Evolutionary conservation across 2,329 filamentous ascomycete species (phyloP).

Genomic region (Colletotrichum tamarilloi): DNA sequence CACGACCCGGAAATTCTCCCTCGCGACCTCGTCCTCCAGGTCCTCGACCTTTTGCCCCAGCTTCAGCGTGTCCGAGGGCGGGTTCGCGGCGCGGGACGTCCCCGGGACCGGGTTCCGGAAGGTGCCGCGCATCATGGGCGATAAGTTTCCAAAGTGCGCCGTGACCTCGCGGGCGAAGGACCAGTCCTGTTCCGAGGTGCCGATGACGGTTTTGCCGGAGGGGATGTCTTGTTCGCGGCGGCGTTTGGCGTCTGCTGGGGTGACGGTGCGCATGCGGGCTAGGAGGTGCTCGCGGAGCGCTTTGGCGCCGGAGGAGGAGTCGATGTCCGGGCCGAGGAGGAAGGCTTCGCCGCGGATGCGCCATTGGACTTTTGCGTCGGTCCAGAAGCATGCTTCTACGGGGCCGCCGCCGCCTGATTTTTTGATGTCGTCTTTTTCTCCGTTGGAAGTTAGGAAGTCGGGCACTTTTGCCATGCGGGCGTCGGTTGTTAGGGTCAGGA

Average conservation of each 20-base stretch:
- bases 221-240: slow-evolving; percentile 39
- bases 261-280: slow-evolving; percentile 68
- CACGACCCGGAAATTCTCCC: slow-evolving; percentile 84
- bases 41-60: slow-evolving; percentile 75
- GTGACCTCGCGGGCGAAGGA: slow-evolving; percentile 84
- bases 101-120: slow-evolving; percentile 81
- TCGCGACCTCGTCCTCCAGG: slow-evolving; percentile 76
- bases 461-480: slow-evolving; percentile 85
- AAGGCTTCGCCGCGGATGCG: slow-evolving; percentile 81
- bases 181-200: slow-evolving; percentile 63
- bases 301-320: slow-evolving; percentile 43
- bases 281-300: slow-evolving; percentile 71
- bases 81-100: slow-evolving; percentile 63
- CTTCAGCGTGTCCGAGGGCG: slow-evolving; percentile 52
- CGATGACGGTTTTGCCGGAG: not conserved
- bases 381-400: slow-evolving; percentile 90
- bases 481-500: slow-evolving; percentile 88
- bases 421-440: too few relatives aligned
- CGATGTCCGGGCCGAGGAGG: slow-evolving; percentile 77
- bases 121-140: slow-evolving; percentile 80
- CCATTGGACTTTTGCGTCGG: slow-evolving; percentile 82
- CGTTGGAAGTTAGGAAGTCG: slow-evolving; percentile 69
- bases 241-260: slow-evolving; percentile 42
- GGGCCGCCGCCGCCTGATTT: slow-evolving; percentile 69
- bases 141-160: slow-evolving; percentile 90